A percentile compares a stretch with the other conserved stretches of the same genome.
Evolutionary conservation across 768 basidiomycete genomes (phyloP).

Genomic region (Pluteus cervinus): DNA sequence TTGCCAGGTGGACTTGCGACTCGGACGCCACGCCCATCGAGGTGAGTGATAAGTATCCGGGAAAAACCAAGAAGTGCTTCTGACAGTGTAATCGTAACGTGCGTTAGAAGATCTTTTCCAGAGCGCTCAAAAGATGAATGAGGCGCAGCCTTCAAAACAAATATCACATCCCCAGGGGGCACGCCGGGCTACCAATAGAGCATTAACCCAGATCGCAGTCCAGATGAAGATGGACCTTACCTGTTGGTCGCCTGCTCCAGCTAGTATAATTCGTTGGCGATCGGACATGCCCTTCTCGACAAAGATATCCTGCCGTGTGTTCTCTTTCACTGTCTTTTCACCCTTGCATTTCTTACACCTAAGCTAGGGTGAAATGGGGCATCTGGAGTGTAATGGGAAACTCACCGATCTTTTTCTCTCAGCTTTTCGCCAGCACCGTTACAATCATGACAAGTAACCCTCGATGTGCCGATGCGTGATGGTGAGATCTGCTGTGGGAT

Average conservation of each 20-base stretch:
- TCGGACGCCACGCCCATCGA: conserved; percentile 89
- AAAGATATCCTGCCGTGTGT: conserved; percentile 81
- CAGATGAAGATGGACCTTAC: conserved; percentile 30
- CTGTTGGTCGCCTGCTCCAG: conserved; percentile 90
- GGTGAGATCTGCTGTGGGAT: conserved; percentile 30
- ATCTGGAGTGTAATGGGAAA: conserved; percentile 3
- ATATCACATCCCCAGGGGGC: conserved; percentile 88
- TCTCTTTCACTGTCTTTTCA: conserved; percentile 75
- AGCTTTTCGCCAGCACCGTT: conserved; percentile 63
- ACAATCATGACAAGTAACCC: conserved; percentile 63
- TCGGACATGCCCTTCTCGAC: conserved; percentile 86
- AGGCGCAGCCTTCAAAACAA: conserved; percentile 58
- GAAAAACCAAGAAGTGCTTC: conserved; percentile 96
- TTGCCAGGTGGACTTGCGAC: conserved; percentile 70
- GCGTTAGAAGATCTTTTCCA: conserved; percentile 74
- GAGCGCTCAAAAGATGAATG: conserved; percentile 84
- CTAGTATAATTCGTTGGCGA: conserved; percentile 77
- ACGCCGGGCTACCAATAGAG: conserved; percentile 58
- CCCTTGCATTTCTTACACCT: conserved; percentile 98
- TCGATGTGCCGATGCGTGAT: conserved; percentile 41
- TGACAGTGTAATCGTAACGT: conserved; percentile 81
- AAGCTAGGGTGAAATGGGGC: conserved; percentile 6
- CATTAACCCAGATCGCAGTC: conserved; percentile 1
- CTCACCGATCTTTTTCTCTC: conserved; percentile 79
- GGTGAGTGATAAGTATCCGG: conserved; percentile 82